A percentile compares a stretch with the other conserved stretches of the same genome.
phyloP scores from a whole-genome alignment of 345 rosid species.

The Theobroma cacao region DNA sequence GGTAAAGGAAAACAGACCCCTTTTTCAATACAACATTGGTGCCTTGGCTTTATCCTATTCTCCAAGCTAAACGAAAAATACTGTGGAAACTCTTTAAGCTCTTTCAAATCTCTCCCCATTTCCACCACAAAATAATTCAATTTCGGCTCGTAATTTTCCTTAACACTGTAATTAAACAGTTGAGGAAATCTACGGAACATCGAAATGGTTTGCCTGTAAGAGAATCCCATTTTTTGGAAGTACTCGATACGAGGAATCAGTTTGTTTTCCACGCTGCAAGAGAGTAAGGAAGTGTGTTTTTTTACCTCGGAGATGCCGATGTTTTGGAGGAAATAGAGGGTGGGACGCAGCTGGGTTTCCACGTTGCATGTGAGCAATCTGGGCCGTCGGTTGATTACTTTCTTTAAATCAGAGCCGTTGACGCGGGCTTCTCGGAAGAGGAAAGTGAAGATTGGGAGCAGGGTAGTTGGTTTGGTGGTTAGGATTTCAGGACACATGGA shows the following conservation, averaged over 20 bases:
- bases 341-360: conserved; percentile 58
- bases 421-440: conserved; percentile 85
- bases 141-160: conserved; percentile 69
- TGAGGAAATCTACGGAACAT: conserved; percentile 85
- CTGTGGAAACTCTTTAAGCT: conserved; percentile 73
- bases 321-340: conserved; percentile 73
- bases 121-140: conserved; percentile 64
- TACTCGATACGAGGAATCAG: conserved; percentile 63
- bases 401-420: conserved; percentile 44
- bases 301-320: conserved; percentile 67
- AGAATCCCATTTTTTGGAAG: conserved; percentile 65
- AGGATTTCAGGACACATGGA: conserved; percentile 73
- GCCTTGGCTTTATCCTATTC: conserved; percentile 83
- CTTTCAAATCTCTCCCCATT: conserved; percentile 87
- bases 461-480: conserved; percentile 32
- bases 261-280: conserved; percentile 78
- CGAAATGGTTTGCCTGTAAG: conserved; percentile 41
- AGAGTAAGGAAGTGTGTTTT: conserved; percentile 67
- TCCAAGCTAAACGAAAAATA: conserved; percentile 85
- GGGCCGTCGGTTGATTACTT: conserved; percentile 73
- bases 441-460: conserved; percentile 74
- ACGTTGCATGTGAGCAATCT: conserved; percentile 71
- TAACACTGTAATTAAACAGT: conserved; percentile 69
- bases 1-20: conserved; percentile 67
- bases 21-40: conserved; percentile 63